phyloP scores from a whole-genome alignment of 2,329 filamentous ascomycete genomes.

The Diplodia intermedia region DNA sequence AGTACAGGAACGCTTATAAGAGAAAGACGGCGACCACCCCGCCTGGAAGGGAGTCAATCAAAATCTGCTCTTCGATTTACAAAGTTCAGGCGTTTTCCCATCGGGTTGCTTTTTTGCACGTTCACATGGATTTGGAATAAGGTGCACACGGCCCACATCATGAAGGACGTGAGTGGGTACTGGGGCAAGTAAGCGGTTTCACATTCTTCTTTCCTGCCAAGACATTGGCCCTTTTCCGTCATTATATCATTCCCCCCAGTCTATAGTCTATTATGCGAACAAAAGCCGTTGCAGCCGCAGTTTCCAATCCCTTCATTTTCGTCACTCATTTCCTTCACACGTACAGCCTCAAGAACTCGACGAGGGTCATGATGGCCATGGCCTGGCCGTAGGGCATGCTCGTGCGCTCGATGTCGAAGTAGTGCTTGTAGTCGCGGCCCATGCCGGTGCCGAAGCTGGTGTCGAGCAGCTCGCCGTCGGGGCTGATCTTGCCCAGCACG shows the following conservation, averaged over 20 bases:
- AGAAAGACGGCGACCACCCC: not conserved
- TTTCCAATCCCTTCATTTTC: not conserved
- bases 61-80: not conserved
- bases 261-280: slow-evolving; percentile 20
- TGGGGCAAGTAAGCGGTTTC: slow-evolving; percentile 16
- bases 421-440: slow-evolving; percentile 75
- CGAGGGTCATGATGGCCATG: slow-evolving; percentile 83
- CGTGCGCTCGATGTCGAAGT: slow-evolving; percentile 76
- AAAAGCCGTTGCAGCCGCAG: not conserved
- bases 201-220: slow-evolving; percentile 10
- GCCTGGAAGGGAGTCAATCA: slow-evolving; percentile 23
- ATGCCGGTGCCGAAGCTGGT: slow-evolving; percentile 82
- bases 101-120: slow-evolving; percentile 3
- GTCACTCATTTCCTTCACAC: slow-evolving; percentile 2
- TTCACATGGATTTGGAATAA: not conserved
- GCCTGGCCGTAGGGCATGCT: slow-evolving; percentile 86
- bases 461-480: slow-evolving; percentile 72
- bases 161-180: slow-evolving; percentile 7
- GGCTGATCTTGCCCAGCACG: slow-evolving; percentile 70
- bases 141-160: slow-evolving; percentile 1
- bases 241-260: slow-evolving; percentile 11
- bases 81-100: not conserved
- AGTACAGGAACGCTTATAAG: not conserved
- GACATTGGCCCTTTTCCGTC: not conserved
- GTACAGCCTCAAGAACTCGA: slow-evolving; percentile 72